A percentile compares a stretch with the other conserved stretches of the same genome.
These are phyloP conservation scores for Leishmania mexicana DNA, from an alignment of 208 protist genomes.

Conservation along the genomic window DNA sequence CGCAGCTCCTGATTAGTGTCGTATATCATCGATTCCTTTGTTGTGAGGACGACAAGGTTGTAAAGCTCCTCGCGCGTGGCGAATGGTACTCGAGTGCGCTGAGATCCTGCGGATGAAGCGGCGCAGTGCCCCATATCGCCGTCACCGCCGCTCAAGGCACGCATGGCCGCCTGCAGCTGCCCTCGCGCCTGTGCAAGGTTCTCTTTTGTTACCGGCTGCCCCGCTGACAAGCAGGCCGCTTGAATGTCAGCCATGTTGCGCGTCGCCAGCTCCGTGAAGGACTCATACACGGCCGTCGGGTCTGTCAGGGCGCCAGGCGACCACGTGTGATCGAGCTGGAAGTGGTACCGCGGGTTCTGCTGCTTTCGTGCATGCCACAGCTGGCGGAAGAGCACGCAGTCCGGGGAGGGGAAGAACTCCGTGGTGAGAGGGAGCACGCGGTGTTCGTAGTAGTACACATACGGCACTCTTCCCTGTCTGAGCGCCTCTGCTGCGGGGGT, in stretches of 20 bases:
- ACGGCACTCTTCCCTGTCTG: slow-evolving; percentile 8
- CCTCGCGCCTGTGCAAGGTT: slow-evolving; percentile 5
- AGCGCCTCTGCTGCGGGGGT: slow-evolving; percentile 11
- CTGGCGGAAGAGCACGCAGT: slow-evolving; percentile 54
- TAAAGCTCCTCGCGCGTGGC: slow-evolving; percentile 36
- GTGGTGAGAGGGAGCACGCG: slow-evolving; percentile 51
- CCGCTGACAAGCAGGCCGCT: slow-evolving; percentile 17
- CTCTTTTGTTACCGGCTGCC: neutral
- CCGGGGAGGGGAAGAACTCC: slow-evolving; percentile 48
- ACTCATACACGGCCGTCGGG: slow-evolving; percentile 43
- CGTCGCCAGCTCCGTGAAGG: slow-evolving; percentile 13
- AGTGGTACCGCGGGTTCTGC: slow-evolving; percentile 65
- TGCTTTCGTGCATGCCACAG: slow-evolving; percentile 37
- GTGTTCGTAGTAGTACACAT: slow-evolving; percentile 51
- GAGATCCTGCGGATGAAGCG: neutral
- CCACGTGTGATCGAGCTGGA: slow-evolving; percentile 42
- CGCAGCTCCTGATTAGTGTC: slow-evolving; percentile 29
- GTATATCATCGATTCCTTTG: slow-evolving; percentile 36
- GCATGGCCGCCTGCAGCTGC: slow-evolving; percentile 17
- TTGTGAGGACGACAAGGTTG: slow-evolving; percentile 40
- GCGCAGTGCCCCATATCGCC: neutral
- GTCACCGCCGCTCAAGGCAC: neutral
- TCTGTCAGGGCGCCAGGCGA: slow-evolving; percentile 49
- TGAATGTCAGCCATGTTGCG: slow-evolving; percentile 22
- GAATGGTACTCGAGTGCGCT: slow-evolving; percentile 31